Base-by-base conservation (phyloP, 2,329 filamentous ascomycete genomes). In the Coniochaeta sp. region DNA sequence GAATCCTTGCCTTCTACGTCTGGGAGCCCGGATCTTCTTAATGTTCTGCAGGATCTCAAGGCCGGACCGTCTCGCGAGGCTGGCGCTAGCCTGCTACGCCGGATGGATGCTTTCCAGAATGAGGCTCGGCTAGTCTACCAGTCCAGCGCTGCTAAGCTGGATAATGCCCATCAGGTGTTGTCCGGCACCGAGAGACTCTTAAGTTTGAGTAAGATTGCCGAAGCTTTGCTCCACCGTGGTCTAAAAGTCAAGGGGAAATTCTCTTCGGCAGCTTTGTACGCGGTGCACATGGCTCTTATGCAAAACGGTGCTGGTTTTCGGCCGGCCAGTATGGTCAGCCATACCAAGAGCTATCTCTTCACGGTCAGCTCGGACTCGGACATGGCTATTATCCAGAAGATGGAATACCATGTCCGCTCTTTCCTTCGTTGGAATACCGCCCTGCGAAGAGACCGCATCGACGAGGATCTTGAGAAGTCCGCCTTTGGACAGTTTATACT, bases 251-350 rank as follows among this genome's bases (percentile, higher is more conserved):
- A 64, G 24, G 71, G 70, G 1, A 73, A 71, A 11, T 80, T 80
- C 59, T 73, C 79, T 0, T 64, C 79, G 1, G 67, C 78, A 31
- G 79, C 81, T 9, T 72, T 91, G 6, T 89, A 91, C 67, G 89
- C 90, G 4, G 84, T 92, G 7, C 87, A 91, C 65, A 83, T 83
- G 60, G 81, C 87, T 9, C 70, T 93, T 8, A 71, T 80, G 26
- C 77, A 80, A 44, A 81, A 86, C 62, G 84, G 87, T 9, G 77
- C 85, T 59, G 83, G 79, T 31, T 90, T 92, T 68, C 78, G 79
- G 1, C 76, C 80, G 1, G 63, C 82, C 69, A 71, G 79, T 72
- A 67, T 81, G 63, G 70, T 80, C 72, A 72, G 80, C 72, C 69
- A 70, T 77, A 68, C 85, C 73, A 67, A 81, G 73, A 71, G 82